Base-by-base conservation (phyloP, 306 rosid species). In the Biancaea sappan region DNA sequence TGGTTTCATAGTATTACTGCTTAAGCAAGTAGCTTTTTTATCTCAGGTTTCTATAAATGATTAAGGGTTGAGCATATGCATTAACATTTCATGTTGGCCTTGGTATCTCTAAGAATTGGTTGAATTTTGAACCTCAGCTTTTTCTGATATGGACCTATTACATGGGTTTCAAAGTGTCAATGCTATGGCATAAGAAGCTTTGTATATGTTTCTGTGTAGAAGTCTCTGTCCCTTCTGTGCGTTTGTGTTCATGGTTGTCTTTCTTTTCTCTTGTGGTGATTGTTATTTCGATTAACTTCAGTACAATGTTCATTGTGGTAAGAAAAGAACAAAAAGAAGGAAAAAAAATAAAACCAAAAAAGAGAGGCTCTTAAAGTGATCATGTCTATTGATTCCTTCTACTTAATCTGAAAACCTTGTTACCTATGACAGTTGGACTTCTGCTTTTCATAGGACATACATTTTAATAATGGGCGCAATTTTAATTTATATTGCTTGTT, bases 401-500 rank as follows among this genome's bases (percentile, higher is more conserved):
- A 29, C 9, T 73, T 69, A 35, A 50, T 38, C 52, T 9, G 31
- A 72, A 59, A 43, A 25, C 29, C 9, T 29, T 18, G 22, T 46
- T 77, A 14, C 31, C 58, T 38, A 19, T 77, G 73, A 34, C 61
- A 19, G 37, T 60, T 18, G n/a, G 37, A 60, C 44, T 1, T 8
- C n/a, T 6, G 25, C 14, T 59, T 14, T n/a, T 59, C 24, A 14
- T 31, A 64, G 56, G 19, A 35, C 64, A 14, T 52, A 11, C n/a
- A 43, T 29, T 44, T 43, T 35, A 72, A 72, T 64, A 12, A 11
- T 60, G 44, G 73, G 60, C 47, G 37, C 70, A 19, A 65, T 72
- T 73, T 78, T 81, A 81, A 74, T 89, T 82, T 77, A 64, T 75
- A 73, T 70, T 74, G 80, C 74, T 78, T 85, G 82, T 85, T 87